Evolutionary conservation across 768 basidiomycete genomes (phyloP), one percentile per base, ranked within the genome.

Genomic region (Tremella mesenterica): DNA sequence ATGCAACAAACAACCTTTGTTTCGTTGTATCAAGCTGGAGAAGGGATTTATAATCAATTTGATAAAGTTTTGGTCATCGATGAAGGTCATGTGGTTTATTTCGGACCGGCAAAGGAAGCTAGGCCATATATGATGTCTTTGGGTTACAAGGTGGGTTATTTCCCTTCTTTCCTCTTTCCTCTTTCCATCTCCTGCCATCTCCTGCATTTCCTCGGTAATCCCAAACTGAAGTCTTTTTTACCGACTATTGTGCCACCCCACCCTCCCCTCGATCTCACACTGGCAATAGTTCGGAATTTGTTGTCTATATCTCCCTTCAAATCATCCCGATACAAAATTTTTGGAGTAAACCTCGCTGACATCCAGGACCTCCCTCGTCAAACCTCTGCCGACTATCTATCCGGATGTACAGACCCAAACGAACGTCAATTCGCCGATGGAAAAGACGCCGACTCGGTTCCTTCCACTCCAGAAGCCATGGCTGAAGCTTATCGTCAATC

Each of bases 11-110:
- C 73, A 27, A 86, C 83, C 0, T 79, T 90, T 53, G 85, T 86
- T n/a, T 84, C 85, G 0, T 80, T 91, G 31, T 89, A 90, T 72
- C 88, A 90, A 72, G 88, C 85, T 7, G 83, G 83, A 47, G 85
- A 88, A 67, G 74, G 74, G 43, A 75, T 74, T 48, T 76, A 74
- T 63, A 60, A 75, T 6, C 68, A 73, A 45, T 90, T 93, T 67
- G 89, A 92, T 77, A 86, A 90, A 71, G 84, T 88, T 29, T 82
- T 84, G 66, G 80, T 88, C 30, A 79, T 90, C 63, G 80, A 84
- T 72, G 83, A 83, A 53, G 85, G 86, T 3, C 75, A 77, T 30
- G 83, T 84, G 78, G 81, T 81, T 25, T 90, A 84, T 75, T 88
- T 80, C 52, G 88, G 88, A 1, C 80, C 80, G 5, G 81, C 81